A percentile compares a stretch with the other conserved stretches of the same genome.
Evolutionary conservation across 2,329 filamentous ascomycete species (phyloP).

Genomic region (Penicillium polonicum): DNA sequence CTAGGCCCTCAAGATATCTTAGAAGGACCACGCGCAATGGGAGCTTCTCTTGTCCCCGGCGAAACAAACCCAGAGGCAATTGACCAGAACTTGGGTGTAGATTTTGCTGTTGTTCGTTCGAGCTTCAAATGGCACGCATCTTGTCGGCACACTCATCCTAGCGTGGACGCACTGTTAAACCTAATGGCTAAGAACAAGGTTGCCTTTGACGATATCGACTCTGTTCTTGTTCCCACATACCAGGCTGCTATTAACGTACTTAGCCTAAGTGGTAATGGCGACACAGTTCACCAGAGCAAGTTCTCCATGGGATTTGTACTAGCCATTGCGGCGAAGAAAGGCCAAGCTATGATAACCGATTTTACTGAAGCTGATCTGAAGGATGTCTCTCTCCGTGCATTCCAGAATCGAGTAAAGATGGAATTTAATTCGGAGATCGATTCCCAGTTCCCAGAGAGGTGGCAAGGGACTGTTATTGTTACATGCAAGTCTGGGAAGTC

Average conservation of each 20-base stretch:
- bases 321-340: conserved; percentile 34
- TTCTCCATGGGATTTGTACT: conserved; percentile 38
- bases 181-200: conserved; percentile 23
- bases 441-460: conserved; percentile 27
- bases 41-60: conserved; percentile 22
- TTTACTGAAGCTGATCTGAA: conserved; percentile 30
- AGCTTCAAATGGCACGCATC: conserved; percentile 35
- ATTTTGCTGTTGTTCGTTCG: conserved; percentile 29
- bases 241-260: conserved; percentile 34
- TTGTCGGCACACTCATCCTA: too few relatives aligned
- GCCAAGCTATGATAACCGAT: conserved; percentile 33
- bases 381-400: conserved; percentile 25
- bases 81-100: conserved; percentile 8
- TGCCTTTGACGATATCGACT: conserved; percentile 30
- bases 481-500: conserved; percentile 22
- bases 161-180: too few relatives aligned
- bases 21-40: conserved; percentile 32
- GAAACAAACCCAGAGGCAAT: too few relatives aligned
- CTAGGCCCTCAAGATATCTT: conserved; percentile 28
- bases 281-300: conserved; percentile 37
- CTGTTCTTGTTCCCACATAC: conserved; percentile 28
- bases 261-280: conserved; percentile 27
- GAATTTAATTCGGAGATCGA: conserved; percentile 26
- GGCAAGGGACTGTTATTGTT: conserved; percentile 32
- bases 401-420: conserved; percentile 23